Base-by-base conservation (phyloP, 306 rosid species). In the Trifolium dubium region DNA sequence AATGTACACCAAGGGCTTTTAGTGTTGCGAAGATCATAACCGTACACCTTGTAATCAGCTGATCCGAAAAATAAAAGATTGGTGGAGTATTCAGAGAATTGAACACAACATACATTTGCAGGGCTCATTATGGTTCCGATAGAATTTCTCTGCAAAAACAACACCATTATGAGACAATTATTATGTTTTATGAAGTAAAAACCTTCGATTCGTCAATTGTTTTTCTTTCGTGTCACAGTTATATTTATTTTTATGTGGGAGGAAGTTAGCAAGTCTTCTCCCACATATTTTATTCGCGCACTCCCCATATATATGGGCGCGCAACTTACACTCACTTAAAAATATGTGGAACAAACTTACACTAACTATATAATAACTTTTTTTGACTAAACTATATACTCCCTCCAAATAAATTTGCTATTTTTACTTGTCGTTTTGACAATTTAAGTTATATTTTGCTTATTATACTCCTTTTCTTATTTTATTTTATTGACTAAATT, bases 41-140 rank as follows among this genome's bases (percentile, higher is more conserved):
- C 95, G 80, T 92, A 92, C 29, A 87, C 89, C 73, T 77, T 83
- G 81, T 86, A 90, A 83, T 94, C 97, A 4, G 96, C 89, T 49
- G 90, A 86, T 44, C 99, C 99, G n/a, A 94, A 86, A 62, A 89
- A 86, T 74, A 94, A 82, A 62, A 87, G 83, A 79, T 94, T 76
- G 55, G 88, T 71, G 29, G 97, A 92, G 84, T 79, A 87, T 58
- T 87, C 12, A 35, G 96, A 92, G 87, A 94, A 94, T 83, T 94
- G 97, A 77, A 94, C 96, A 77, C 97, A 92, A 81, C 99, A 92
- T 60, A 94, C 94, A 78, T 90, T 90, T 41, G 96, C 96, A 53
- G 73, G 77, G 75, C 55, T 90, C 89, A 79, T 71, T 56, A 94
- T 86, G 56, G 99, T 92, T 73, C 89, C 84, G 34, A 88, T 23